Evolutionary conservation across 1,139 yeast species (phyloP), one percentile per base, ranked within the genome.

Genomic region (Hemisphaericaspora lyxosophila): DNA sequence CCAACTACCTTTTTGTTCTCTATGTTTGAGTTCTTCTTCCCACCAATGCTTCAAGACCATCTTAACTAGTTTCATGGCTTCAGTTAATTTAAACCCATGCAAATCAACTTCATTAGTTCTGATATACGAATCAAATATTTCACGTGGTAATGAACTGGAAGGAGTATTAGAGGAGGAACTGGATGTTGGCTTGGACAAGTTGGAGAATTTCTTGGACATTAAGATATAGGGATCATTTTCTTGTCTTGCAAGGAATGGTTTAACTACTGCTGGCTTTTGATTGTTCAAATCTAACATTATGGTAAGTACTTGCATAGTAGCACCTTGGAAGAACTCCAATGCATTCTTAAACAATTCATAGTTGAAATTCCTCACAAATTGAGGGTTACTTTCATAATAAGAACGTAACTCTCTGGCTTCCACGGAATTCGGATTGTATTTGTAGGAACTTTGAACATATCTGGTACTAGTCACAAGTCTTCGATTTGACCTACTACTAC

Each of bases 31-130:
- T 51, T 82, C 87, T 17, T 58, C 57, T 2, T 50, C 43, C 86
- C 86, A 81, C 88, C 88, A 82, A 4, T 52, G 53, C 1, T 47
- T 34, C 5, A 78, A 53, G 1, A 66, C 67, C 7, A 36, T 35
- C 9, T 54, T 48, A 2, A 71, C 59, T 3, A 67, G 49, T 7
- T 42, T 38, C n/a, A 70, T 43, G 0, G 85, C 84, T 17, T 64
- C 67, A 0, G 63, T 51, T 15, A 76, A 73, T 16, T 56, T 53
- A 31, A 70, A 62, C 1, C 73, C 70, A 51, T 82, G 88, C 11
- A 81, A 64, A 55, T 81, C 87, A 5, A 80, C 42, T 19, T 45
- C 46, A 12, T 60, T 58, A 0, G 52, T 50, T 13, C 26, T 9
- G 5, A 42, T 18, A 34, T 34, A 45, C 4, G 31, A 20, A 12